Evolutionary conservation across 2,329 filamentous ascomycete genomes (phyloP), one percentile per base, ranked within the genome.

Genomic region (Ophiostoma perfectum): DNA sequence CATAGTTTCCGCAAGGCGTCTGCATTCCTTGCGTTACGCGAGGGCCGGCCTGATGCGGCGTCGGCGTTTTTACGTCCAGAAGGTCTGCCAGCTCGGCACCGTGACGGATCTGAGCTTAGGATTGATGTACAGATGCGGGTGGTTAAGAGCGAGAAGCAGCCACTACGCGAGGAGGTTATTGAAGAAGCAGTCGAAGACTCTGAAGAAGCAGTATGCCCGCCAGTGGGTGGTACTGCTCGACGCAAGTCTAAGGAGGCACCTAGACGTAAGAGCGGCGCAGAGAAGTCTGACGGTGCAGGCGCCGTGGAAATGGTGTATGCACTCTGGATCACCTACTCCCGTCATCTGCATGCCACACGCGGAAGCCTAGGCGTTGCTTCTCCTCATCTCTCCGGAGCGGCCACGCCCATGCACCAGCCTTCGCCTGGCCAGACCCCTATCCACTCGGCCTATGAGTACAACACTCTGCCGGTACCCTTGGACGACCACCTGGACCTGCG

Each of bases 101-200:
- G 93, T 52, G 95, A 99, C 76, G 94, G 95, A 3, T 90, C 91
- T 0, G 91, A 95, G 71, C 89, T 99, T 71, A 94, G 92, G 78
- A 91, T 99, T 47, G 95, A 99, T 76, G 88, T 97, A 42, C 95
- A 99, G 78, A 92, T 99, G 90, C 88, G 95, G 45, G 93, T 99
- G 38, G 93, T 98, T 16, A 92, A 94, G 79, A 97, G 91, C 76
- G 93, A 94, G 73, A 89, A 88, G 72, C 86, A 87, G 68, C 79
- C 82, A 3, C 83, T 70, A 83, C 85, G 67, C 84, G 89, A 68
- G 82, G 88, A 92, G 76, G 79, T 80, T 52, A 85, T 81, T 67
- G 84, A 84, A 64, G 83, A 85, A 63, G 67, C 60, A 18, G 60
- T 42, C 14, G 58, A 62, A 62, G 58, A 62, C 38, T 62, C 62